These are phyloP conservation scores for Fusarium mangiferae DNA, from an alignment of 2,329 filamentous ascomycete genomes.

Conservation along the genomic window DNA sequence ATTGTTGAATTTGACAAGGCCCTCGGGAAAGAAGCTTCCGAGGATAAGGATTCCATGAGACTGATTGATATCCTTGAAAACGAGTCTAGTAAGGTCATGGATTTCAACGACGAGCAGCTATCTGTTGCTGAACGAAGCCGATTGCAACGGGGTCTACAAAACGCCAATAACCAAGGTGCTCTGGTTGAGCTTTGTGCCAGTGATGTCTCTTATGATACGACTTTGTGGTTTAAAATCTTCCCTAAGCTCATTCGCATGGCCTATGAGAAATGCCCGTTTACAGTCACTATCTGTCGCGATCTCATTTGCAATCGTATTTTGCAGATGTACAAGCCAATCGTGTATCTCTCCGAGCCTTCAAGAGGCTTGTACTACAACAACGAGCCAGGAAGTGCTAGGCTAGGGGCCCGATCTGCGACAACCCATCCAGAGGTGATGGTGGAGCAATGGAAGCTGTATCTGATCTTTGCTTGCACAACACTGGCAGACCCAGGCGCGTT, in stretches of 20 bases:
- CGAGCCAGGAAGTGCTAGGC: constrained; percentile 65
- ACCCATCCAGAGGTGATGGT: constrained; percentile 87
- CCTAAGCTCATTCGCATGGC: constrained; percentile 92
- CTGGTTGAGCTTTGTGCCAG: constrained; percentile 95
- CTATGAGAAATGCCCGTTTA: constrained; percentile 90
- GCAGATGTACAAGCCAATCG: constrained; percentile 90
- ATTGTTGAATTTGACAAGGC: constrained; percentile 95
- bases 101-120: constrained; percentile 90
- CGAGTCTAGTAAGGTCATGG: constrained; percentile 87
- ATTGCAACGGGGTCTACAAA: constrained; percentile 88
- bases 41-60: constrained; percentile 72
- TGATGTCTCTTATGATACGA: constrained; percentile 93
- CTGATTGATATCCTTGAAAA: constrained; percentile 94
- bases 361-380: constrained; percentile 72
- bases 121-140: constrained; percentile 93
- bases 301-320: constrained; percentile 91
- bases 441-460: constrained; percentile 97
- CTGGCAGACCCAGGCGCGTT: constrained; percentile 82
- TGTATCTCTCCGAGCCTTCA: constrained; percentile 78
- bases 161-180: constrained; percentile 83
- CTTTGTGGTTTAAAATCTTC: constrained; percentile 97
- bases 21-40: constrained; percentile 72
- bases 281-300: constrained; percentile 89
- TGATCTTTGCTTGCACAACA: constrained; percentile 97
- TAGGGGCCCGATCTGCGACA: constrained; percentile 66